Conservation (phyloP, 306 rosid species). For the Luffa acutangula region DNA sequence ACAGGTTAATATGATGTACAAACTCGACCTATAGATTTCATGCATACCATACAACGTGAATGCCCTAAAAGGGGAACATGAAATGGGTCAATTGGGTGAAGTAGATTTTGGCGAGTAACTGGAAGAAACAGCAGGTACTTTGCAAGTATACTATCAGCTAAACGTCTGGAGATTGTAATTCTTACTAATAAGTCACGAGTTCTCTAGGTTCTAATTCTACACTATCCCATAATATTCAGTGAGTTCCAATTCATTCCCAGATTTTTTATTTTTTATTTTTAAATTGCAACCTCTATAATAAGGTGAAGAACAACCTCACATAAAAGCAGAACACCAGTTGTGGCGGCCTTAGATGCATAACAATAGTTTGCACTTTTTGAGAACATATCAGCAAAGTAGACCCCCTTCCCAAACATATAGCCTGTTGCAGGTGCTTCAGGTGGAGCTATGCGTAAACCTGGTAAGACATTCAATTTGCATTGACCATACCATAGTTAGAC, state of each 20-base stretch:
- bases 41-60: neutral
- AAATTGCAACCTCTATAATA: neutral
- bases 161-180: neutral
- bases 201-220: neutral
- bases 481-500: conserved; percentile 12
- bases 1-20: neutral
- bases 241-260: neutral
- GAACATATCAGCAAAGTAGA: conserved; percentile 97
- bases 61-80: neutral
- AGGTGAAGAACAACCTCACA: conserved; percentile 59
- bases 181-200: neutral
- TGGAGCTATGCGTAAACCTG: conserved; percentile 98
- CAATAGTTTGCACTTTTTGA: conserved; percentile 98
- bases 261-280: no score
- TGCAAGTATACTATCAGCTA: neutral
- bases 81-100: neutral
- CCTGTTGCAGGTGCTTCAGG: conserved; percentile 95
- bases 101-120: neutral
- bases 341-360: conserved; percentile 37
- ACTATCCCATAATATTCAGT: neutral
- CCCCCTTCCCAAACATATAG: conserved; percentile 96
- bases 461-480: neutral
- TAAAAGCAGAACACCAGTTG: conserved; percentile 76
- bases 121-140: neutral
- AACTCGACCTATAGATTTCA: neutral